Evolutionary conservation across 2,329 filamentous ascomycete species (phyloP), one percentile per base, ranked within the genome.

Genomic region (Pleoardoris graminearum): DNA sequence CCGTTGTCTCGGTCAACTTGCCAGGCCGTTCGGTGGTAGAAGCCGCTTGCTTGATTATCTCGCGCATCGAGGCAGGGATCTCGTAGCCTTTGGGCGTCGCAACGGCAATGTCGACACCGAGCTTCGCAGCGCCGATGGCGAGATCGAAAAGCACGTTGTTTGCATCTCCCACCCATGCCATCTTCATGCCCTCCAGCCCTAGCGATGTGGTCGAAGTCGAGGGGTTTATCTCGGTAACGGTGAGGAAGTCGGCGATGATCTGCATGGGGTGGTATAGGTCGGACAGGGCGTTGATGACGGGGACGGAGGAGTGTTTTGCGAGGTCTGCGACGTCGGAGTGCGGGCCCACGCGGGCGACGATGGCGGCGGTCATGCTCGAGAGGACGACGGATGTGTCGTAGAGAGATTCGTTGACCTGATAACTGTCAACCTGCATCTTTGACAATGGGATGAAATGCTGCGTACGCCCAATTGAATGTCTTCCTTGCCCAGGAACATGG

Each of bases 111-210:
- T 96, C 82, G 22, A 96, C 85, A 39, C 94, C 94, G 63, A 93
- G 83, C 78, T 97, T 97, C 63, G 89, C 79, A 51, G 89, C 91
- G 35, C 84, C 92, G 61, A 94, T 93, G 43, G 92, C 91, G 48
- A 97, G 82, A 70, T 99, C 93, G 69, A 92, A 97, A 21, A 97
- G 84, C 23, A 99, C 93, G 65, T 99, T 99, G 78, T 97, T 99
- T 10, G 91, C 91, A 71, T 99, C 93, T 48, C 93, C 93, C 39
- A 99, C 81, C 94, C 94, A 99, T 14, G 94, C 93, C 56, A 97
- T 84, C 77, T 96, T 97, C 66, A 96, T 75, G 1, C 91, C 90
- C 61, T 90, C 83, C 4, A 96, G 79, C 1, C 90, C 89, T 7
- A 96, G 80, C 47, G 79, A 78, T 27, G 74, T 68, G 0, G 69